Evolutionary conservation across 345 rosid species (phyloP), one percentile per base, ranked within the genome.

Genomic region (Psidium friedrichsthalianum): DNA sequence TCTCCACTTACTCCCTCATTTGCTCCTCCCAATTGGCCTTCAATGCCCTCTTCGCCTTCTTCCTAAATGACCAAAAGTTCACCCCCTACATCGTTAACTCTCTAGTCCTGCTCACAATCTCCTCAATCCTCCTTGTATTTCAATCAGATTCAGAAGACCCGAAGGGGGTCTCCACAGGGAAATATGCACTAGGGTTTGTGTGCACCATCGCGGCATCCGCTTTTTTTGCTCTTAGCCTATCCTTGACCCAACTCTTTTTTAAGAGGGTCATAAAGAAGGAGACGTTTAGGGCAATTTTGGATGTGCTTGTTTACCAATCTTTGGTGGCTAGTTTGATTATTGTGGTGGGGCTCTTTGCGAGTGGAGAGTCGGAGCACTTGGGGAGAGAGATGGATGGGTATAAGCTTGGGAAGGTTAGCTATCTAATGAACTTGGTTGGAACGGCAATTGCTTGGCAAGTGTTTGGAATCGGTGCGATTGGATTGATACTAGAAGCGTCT

Each of bases 21-120:
- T 89, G 90, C n/a, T 89, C 94, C 27, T 86, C 91, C 22, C 91
- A 92, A 25, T 54, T 90, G 82, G 92, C 87, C 56, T 91, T 93
- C 86, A 93, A 88, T 84, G 89, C 91, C 58, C 81, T 91, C 15
- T 92, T 93, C 76, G 85, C 93, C 40, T 91, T 51, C 87, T 87
- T 92, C 89, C 86, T 92, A 51, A 89, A 92, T 61, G 80, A 85
- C 3, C 89, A 89, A 42, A 90, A 90, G 84, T 90, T 91, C 90
- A 89, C 91, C 22, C 88, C 92, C 85, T 87, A 83, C n/a, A 89
- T 89, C 55, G 49, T 90, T 44, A 91, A 91, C 27, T 89, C 92
- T 13, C n/a, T 89, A 1, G 86, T 91, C 8, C 89, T 93, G 24
- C 92, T 90, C 86, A 89, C 92, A 25, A 86, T 89, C 83, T 90